Percentiles rank a stretch among this genome's conserved stretches.
These are phyloP conservation scores for Escovopsis sp. DNA, from an alignment of 2,329 filamentous ascomycete genomes.

Conservation along the genomic window DNA sequence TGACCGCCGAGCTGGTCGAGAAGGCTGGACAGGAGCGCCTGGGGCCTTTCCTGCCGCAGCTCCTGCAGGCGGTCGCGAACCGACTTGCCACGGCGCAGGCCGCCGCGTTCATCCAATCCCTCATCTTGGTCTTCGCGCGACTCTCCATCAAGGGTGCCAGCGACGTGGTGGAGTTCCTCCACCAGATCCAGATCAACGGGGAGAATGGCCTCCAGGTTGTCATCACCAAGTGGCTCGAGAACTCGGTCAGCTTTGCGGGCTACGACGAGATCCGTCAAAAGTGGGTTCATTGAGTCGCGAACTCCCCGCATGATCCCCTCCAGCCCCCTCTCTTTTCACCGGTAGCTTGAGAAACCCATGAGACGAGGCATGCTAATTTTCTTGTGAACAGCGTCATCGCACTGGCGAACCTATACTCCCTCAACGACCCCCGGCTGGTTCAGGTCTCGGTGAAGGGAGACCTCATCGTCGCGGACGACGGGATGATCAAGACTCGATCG, in stretches of 20 bases:
- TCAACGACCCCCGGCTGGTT: constrained; percentile 67
- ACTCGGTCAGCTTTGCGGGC: constrained; percentile 92
- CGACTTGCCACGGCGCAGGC: constrained; percentile 70
- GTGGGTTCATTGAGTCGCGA: constrained; percentile 28
- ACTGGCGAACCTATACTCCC: constrained; percentile 75
- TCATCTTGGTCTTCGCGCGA: constrained; percentile 89
- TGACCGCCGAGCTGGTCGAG: constrained; percentile 89
- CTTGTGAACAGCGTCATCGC: constrained; percentile 58
- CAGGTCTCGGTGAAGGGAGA: constrained; percentile 84
- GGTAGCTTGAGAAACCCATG: too few species aligned
- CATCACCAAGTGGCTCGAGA: constrained; percentile 89
- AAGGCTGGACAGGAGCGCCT: constrained; percentile 85
- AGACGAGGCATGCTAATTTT: too few species aligned
- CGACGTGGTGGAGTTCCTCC: constrained; percentile 86
- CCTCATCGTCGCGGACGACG: constrained; percentile 63
- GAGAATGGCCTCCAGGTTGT: constrained; percentile 80
- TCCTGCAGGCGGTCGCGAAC: constrained; percentile 77
- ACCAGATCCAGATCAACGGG: constrained; percentile 64
- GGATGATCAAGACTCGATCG: constrained; percentile 82
- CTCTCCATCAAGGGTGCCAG: constrained; percentile 71
- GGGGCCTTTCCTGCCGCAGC: constrained; percentile 76
- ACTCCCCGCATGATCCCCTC: background rate
- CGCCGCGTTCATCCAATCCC: constrained; percentile 83
- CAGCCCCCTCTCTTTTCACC: too few species aligned
- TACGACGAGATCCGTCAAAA: constrained; percentile 97